Evolutionary conservation across 495 filamentous ascomycete species (phyloP).

Genomic region (Physcia stellaris): DNA sequence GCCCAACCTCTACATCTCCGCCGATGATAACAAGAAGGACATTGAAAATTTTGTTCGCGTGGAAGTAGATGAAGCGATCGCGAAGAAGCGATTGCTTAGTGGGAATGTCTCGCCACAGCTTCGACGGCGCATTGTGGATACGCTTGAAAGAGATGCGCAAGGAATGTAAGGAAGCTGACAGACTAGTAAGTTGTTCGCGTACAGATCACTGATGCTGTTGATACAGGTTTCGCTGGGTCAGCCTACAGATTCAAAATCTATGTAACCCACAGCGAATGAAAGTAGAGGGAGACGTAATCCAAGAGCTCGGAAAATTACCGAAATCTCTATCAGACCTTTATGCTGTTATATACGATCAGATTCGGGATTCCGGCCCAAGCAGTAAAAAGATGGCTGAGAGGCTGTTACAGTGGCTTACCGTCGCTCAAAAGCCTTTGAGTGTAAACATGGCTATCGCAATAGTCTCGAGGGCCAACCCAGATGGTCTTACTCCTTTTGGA

Average conservation of each 20-base stretch:
- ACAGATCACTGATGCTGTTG: neutral
- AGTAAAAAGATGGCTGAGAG: slow-evolving; percentile 8
- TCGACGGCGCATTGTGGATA: slow-evolving; percentile 13
- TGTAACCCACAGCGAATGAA: slow-evolving; percentile 12
- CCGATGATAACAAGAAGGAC: slow-evolving; percentile 20
- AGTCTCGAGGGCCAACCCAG: slow-evolving; percentile 5
- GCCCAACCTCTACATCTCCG: slow-evolving; percentile 21
- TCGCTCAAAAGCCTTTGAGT: slow-evolving; percentile 11
- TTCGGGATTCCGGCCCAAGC: neutral
- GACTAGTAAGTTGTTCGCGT: neutral
- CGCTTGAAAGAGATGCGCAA: slow-evolving; percentile 14
- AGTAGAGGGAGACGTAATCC: slow-evolving; percentile 10
- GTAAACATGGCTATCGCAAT: slow-evolving; percentile 6
- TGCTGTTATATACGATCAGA: neutral
- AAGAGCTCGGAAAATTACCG: slow-evolving; percentile 16
- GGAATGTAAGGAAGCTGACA: slow-evolving; percentile 21
- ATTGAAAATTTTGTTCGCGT: slow-evolving; percentile 18
- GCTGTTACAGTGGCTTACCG: slow-evolving; percentile 14
- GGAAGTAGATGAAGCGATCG: slow-evolving; percentile 13
- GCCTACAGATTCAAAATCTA: slow-evolving; percentile 21
- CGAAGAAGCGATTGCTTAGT: slow-evolving; percentile 3
- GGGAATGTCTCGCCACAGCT: slow-evolving; percentile 8
- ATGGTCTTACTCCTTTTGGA: neutral
- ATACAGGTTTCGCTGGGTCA: slow-evolving; percentile 24
- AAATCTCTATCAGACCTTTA: slow-evolving; percentile 16